Evolutionary conservation across 805 yeast genomes (phyloP).

Genomic region (Suhomyces kilbournensis): DNA sequence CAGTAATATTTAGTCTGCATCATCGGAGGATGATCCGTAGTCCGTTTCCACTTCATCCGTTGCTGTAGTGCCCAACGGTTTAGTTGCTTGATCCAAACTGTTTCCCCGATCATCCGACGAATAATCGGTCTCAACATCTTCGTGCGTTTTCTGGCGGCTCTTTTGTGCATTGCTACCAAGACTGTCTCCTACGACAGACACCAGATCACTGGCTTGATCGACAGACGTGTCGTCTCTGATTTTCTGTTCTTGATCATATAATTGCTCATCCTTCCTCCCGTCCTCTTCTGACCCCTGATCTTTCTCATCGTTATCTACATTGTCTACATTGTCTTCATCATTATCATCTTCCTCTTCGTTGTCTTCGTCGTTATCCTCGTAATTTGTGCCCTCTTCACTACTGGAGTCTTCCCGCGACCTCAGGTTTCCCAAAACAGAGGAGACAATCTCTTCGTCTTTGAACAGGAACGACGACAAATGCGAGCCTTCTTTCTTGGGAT

Average conservation of each 20-base stretch:
- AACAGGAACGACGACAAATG: background rate
- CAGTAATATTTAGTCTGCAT: background rate
- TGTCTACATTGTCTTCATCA: conserved; percentile 2
- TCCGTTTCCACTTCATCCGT: background rate
- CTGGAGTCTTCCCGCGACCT: conserved; percentile 11
- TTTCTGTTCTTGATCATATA: background rate
- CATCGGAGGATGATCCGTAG: background rate
- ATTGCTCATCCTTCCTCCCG: conserved; percentile 3
- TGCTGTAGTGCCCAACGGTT: background rate
- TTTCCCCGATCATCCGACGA: background rate
- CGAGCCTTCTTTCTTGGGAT: background rate
- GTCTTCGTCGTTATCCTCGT: conserved; percentile 6
- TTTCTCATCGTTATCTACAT: conserved; percentile 9
- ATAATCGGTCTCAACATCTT: conserved; percentile 5
- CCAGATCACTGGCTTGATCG: background rate
- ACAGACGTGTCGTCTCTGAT: background rate
- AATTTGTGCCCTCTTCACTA: conserved; percentile 1
- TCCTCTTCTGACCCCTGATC: conserved; percentile 14
- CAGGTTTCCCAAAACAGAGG: background rate
- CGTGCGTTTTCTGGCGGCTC: background rate
- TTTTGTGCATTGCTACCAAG: background rate
- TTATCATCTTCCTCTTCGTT: background rate
- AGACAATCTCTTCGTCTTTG: background rate
- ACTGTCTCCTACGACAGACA: conserved; percentile 2
- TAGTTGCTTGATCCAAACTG: background rate